phyloP scores from a whole-genome alignment of 1,284 basidiomycete genomes.

The Flammula alnicola region DNA sequence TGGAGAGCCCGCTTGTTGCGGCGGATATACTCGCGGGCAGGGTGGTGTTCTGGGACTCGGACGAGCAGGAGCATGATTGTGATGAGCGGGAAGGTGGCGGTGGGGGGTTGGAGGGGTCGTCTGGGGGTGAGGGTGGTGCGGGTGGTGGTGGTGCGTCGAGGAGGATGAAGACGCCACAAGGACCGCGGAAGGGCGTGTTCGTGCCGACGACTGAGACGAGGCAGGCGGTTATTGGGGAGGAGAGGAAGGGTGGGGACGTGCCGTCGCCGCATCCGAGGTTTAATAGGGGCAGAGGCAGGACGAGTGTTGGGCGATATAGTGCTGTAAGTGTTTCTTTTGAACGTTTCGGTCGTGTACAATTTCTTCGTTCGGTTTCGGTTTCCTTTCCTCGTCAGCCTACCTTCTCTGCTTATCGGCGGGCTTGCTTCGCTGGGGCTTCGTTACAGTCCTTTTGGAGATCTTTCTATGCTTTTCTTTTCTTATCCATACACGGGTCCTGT shows the following conservation, averaged over 20 bases:
- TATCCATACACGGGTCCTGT: too few relatives aligned
- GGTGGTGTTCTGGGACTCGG: constrained; percentile 51
- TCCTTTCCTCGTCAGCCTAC: too few relatives aligned
- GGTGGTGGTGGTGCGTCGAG: too few relatives aligned
- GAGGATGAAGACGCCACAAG: constrained; percentile 5
- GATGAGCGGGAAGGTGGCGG: constrained; percentile 45
- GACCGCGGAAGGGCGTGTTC: constrained; percentile 64
- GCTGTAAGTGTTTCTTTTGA: constrained; percentile 32
- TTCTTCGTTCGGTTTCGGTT: too few relatives aligned
- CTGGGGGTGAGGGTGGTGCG: constrained; percentile 6
- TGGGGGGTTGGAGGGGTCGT: constrained; percentile 8
- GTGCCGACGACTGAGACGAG: constrained; percentile 40
- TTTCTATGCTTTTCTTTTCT: too few relatives aligned
- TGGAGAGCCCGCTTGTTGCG: constrained; percentile 47
- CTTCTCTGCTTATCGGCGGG: too few relatives aligned
- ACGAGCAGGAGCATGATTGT: constrained; percentile 35
- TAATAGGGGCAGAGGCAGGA: constrained; percentile 39
- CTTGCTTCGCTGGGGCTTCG: too few relatives aligned
- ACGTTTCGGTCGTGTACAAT: too few relatives aligned
- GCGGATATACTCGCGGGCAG: constrained; percentile 69
- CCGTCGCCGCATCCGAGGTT: constrained; percentile 71
- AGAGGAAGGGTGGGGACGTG: constrained; percentile 43
- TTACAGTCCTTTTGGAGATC: too few relatives aligned
- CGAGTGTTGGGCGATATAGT: constrained; percentile 36
- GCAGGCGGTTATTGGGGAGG: constrained; percentile 64